Base-by-base conservation (phyloP, 1,139 yeast species). In the Yamadazyma oceani region DNA sequence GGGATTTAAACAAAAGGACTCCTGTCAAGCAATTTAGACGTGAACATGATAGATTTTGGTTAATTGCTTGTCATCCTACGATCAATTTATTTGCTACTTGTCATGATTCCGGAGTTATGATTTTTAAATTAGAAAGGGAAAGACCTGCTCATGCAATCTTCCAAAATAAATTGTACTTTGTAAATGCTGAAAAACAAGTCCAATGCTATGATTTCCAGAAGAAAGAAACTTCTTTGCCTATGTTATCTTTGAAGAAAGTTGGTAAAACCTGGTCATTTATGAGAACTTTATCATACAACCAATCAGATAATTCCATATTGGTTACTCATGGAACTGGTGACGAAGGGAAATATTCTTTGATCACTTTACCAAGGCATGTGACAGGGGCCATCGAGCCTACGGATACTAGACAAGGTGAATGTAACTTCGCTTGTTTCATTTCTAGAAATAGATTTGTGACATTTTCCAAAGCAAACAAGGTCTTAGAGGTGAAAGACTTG, bases 101-200 rank as follows among this genome's bases (percentile, higher is more conserved):
- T 55, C 97, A 92, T 64, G 98, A 94, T 63, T 77, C 89, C 11
- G 99, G 99, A 58, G 96, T 90, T 22, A 90, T 92, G 96, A 95
- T 94, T 38, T 94, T 94, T 77, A 94, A 94, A 66, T 75, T 94
- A 46, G 97, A 89, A 61, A 84, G 98, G 58, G 99, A 94, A 72
- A 82, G 98, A 61, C 98, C 98, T 16, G 96, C 97, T 15, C 78
- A 78, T 53, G 69, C 89, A 3, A 61, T 83, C 29, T 80, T 79
- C 66, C 94, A 85, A 58, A 78, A 79, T 55, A 78, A 74, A 60
- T 65, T 94, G 50, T 79, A 75, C 49, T 92, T 75, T 56, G 81
- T 90, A 52, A 89, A 88, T 64, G 77, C 80, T 44, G 96, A 89
- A 56, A 88, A 85, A 59, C 95, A 85, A 62, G 82, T 94, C 41